A percentile compares a stretch with the other conserved stretches of the same genome.
Evolutionary conservation across 2,329 filamentous ascomycete species (phyloP).

Genomic region (Apiospora sp.): DNA sequence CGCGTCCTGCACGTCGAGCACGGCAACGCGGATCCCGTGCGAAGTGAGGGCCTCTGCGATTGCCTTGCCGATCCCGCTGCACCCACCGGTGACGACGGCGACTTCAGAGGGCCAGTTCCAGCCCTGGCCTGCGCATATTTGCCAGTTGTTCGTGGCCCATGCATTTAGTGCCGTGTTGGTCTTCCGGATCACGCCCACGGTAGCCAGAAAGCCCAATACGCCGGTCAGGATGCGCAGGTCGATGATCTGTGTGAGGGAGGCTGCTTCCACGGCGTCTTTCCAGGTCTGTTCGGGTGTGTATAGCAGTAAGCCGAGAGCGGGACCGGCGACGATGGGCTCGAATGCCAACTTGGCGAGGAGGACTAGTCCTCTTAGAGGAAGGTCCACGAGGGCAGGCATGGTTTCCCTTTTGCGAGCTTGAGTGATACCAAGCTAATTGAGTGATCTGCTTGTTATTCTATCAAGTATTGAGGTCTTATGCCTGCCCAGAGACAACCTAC

Average conservation of each 20-base stretch:
- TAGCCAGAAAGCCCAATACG: not conserved
- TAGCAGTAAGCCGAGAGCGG: conserved; percentile 1
- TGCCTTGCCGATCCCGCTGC: conserved; percentile 46
- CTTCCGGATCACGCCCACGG: conserved; percentile 28
- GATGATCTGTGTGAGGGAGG: not conserved
- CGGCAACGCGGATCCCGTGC: conserved; percentile 47
- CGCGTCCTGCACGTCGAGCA: conserved; percentile 46
- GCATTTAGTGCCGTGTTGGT: conserved; percentile 34
- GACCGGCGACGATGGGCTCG: not conserved
- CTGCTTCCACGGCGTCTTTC: not conserved
- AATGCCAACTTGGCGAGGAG: conserved; percentile 3
- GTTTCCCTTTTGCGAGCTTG: not conserved
- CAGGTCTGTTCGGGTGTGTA: conserved; percentile 18
- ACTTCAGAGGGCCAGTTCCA: conserved; percentile 41
- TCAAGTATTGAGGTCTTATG: not conserved
- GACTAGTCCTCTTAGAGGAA: not conserved
- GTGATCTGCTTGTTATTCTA: not conserved
- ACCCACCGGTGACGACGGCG: conserved; percentile 39
- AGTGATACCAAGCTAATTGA: too few species aligned
- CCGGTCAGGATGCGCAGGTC: not conserved
- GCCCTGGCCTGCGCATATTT: conserved; percentile 27
- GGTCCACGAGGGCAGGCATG: conserved; percentile 9
- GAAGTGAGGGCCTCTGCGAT: conserved; percentile 44
- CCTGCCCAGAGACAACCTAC: not conserved
- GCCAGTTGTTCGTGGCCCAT: conserved; percentile 36